These are phyloP conservation scores for Canariomyces notabilis DNA, from an alignment of 2,329 filamentous ascomycete genomes.

Conservation along the genomic window DNA sequence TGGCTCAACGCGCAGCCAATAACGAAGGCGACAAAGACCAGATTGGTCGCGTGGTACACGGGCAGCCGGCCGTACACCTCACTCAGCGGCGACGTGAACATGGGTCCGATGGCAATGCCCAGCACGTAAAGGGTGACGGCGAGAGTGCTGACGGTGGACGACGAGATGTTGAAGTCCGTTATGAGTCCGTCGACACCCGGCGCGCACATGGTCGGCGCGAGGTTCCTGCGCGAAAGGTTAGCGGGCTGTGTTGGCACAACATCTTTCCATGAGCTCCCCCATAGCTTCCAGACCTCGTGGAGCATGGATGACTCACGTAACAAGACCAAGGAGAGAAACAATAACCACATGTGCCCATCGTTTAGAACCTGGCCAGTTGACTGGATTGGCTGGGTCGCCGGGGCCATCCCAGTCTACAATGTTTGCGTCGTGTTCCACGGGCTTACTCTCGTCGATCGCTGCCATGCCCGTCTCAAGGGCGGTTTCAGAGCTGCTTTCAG, in stretches of 20 bases:
- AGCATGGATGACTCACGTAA: too few relatives aligned
- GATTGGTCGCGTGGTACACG: constrained; percentile 30
- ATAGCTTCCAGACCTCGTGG: too few relatives aligned
- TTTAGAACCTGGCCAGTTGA: not conserved
- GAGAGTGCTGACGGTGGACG: constrained; percentile 36
- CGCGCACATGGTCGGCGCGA: not conserved
- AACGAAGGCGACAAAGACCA: constrained; percentile 57
- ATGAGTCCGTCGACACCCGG: not conserved
- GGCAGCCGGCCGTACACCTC: constrained; percentile 6
- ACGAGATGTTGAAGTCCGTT: constrained; percentile 18
- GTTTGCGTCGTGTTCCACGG: not conserved
- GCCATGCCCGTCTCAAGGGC: too few relatives aligned
- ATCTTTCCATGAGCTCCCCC: too few relatives aligned
- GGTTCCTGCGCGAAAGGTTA: not conserved
- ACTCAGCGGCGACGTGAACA: not conserved
- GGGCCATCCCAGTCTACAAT: not conserved
- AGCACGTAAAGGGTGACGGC: constrained; percentile 44
- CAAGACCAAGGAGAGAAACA: too few relatives aligned
- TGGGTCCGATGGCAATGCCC: constrained; percentile 5
- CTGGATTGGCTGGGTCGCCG: not conserved
- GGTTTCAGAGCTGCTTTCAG: too few relatives aligned
- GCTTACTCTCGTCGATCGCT: not conserved
- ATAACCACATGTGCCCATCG: not conserved
- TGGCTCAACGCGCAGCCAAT: constrained; percentile 58
- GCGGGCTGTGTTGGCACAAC: too few relatives aligned